Evolutionary conservation across 495 filamentous ascomycete species (phyloP).

Genomic region (Aspergillus ellipticus): DNA sequence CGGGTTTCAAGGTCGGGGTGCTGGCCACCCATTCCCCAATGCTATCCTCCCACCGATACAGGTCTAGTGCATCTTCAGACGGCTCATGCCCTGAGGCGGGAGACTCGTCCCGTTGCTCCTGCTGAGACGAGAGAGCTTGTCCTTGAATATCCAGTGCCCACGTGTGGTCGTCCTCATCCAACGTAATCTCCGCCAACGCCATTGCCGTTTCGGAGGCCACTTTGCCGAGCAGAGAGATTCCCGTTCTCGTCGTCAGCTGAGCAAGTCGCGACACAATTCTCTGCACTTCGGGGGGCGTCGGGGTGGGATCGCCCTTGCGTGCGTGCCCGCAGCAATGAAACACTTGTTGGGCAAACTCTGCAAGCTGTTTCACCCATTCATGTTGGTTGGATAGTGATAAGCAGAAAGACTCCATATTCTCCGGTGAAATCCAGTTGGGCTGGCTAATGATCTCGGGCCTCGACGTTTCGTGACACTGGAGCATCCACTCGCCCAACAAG

Average conservation of each 20-base stretch:
- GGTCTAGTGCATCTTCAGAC: slow-evolving; percentile 16
- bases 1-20: slow-evolving; percentile 35
- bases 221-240: slow-evolving; percentile 27
- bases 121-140: slow-evolving; percentile 23
- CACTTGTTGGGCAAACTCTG: slow-evolving; percentile 32
- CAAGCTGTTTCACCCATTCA: slow-evolving; percentile 36
- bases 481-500: slow-evolving; percentile 31
- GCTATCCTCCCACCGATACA: slow-evolving; percentile 53
- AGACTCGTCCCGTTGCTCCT: neutral
- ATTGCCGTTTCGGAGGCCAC: slow-evolving; percentile 49
- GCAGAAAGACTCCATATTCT: slow-evolving; percentile 23
- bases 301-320: slow-evolving; percentile 21
- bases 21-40: slow-evolving; percentile 53
- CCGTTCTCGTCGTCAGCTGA: slow-evolving; percentile 17
- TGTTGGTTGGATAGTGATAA: slow-evolving; percentile 24
- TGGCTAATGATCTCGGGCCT: slow-evolving; percentile 3
- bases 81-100: slow-evolving; percentile 16
- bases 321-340: slow-evolving; percentile 33
- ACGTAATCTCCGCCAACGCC: slow-evolving; percentile 42
- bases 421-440: slow-evolving; percentile 12
- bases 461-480: slow-evolving; percentile 29
- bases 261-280: slow-evolving; percentile 29
- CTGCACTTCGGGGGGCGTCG: slow-evolving; percentile 25
- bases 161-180: slow-evolving; percentile 45
- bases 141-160: slow-evolving; percentile 48